Evolutionary conservation across 148 eudicot species (phyloP).

Genomic region (Oxyria digyna): DNA sequence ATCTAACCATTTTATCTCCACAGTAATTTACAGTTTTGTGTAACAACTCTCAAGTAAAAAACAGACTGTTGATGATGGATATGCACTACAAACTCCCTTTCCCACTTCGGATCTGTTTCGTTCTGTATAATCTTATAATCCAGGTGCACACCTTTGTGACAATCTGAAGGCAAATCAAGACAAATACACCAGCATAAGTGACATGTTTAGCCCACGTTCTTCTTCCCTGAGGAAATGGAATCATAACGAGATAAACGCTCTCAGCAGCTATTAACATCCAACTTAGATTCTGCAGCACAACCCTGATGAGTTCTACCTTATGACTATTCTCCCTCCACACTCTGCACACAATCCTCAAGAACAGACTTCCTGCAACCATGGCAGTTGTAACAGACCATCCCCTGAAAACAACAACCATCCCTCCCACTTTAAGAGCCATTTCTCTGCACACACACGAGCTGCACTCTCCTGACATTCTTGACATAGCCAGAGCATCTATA

Average conservation of each 20-base stretch:
- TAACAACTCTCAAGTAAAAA: no score
- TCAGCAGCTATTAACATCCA: constrained; percentile 32
- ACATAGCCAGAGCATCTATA: constrained; percentile 30
- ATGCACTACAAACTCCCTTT: no score
- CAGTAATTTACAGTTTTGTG: no score
- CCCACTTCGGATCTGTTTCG: no score
- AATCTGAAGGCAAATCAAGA: constrained; percentile 32
- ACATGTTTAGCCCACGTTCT: constrained; percentile 15
- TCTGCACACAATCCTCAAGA: constrained; percentile 26
- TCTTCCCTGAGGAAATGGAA: constrained; percentile 19
- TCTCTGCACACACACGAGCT: constrained; percentile 37
- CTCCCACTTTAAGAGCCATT: constrained; percentile 25
- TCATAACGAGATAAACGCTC: constrained; percentile 19
- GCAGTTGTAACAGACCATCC: constrained; percentile 41
- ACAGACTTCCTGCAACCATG: constrained; percentile 23
- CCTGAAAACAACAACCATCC: constrained; percentile 24
- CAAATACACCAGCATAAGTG: constrained; percentile 22
- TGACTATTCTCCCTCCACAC: constrained; percentile 15
- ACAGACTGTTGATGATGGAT: no score
- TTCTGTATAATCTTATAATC: no score
- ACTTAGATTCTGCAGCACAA: constrained; percentile 20
- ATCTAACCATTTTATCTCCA: no score
- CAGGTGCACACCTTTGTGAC: constrained; percentile 12
- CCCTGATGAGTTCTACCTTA: constrained; percentile 14
- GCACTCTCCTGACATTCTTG: constrained; percentile 42